Evolutionary conservation across 805 yeast species (phyloP).

Genomic region (Yarrowia sp.): DNA sequence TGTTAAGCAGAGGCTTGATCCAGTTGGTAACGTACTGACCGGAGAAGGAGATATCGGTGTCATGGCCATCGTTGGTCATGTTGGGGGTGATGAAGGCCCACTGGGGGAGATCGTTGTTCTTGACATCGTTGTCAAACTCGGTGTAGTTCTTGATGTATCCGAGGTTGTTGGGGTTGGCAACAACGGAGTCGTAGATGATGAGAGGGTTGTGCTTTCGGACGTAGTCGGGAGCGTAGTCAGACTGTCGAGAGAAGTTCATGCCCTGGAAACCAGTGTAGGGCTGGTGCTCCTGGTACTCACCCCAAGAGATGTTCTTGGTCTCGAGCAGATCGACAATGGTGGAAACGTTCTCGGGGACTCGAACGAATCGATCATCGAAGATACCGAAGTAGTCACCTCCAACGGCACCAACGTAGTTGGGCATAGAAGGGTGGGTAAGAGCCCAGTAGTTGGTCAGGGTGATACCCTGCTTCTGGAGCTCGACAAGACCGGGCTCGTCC

Average conservation of each 20-base stretch:
- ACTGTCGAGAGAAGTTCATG: conserved; percentile 46
- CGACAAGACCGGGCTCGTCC: conserved; percentile 44
- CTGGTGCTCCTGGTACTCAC: conserved; percentile 51
- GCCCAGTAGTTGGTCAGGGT: conserved; percentile 51
- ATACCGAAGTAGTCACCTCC: conserved; percentile 53
- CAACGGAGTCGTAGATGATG: conserved; percentile 43
- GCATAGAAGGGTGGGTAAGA: conserved; percentile 53
- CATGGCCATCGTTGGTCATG: conserved; percentile 54
- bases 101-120: conserved; percentile 46
- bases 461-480: conserved; percentile 46
- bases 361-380: conserved; percentile 45
- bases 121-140: conserved; percentile 43
- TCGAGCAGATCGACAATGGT: conserved; percentile 49
- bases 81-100: conserved; percentile 54
- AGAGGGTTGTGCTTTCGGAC: conserved; percentile 55
- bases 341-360: conserved; percentile 48
- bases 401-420: conserved; percentile 50
- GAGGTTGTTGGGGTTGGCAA: conserved; percentile 39
- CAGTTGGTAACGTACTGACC: conserved; percentile 47
- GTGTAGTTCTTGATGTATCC: conserved; percentile 49
- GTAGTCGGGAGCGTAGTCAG: conserved; percentile 46
- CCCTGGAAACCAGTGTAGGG: conserved; percentile 54
- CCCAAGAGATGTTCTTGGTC: conserved; percentile 48
- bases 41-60: conserved; percentile 46
- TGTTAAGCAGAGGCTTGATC: conserved; percentile 45